These are phyloP conservation scores for Pseudozyma hubeiensis DNA, from an alignment of 1,284 basidiomycete species.

Conservation along the genomic window DNA sequence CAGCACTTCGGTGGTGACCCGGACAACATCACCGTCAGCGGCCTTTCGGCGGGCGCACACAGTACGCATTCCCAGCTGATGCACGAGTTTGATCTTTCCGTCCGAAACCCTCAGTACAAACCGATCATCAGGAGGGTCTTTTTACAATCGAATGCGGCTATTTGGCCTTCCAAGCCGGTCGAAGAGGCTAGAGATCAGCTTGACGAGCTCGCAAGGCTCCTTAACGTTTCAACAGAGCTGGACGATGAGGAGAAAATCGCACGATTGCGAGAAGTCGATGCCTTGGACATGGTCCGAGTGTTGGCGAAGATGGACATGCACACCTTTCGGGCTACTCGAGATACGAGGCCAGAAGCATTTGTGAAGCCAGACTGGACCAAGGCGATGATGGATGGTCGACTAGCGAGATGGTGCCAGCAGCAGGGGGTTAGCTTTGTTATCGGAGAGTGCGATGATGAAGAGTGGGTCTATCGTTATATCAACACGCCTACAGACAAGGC, in stretches of 20 bases:
- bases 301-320: conserved; percentile 43
- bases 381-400: conserved; percentile 40
- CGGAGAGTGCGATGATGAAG: conserved; percentile 47
- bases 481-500: conserved; percentile 33
- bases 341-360: conserved; percentile 24
- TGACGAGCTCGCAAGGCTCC: conserved; percentile 28
- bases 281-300: conserved; percentile 13
- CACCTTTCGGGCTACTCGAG: conserved; percentile 48
- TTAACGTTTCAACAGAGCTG: conserved; percentile 11
- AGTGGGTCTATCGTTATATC: conserved; percentile 45
- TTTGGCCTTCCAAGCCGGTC: conserved; percentile 43
- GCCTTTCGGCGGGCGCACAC: conserved; percentile 66
- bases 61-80: conserved; percentile 66
- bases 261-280: conserved; percentile 25
- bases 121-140: conserved; percentile 44
- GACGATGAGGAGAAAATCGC: conserved; percentile 29
- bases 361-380: conserved; percentile 38
- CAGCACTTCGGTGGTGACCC: conserved; percentile 63
- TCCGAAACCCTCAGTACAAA: conserved; percentile 15
- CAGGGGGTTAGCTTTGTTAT: conserved; percentile 29
- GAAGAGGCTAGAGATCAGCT: conserved; percentile 37
- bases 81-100: conserved; percentile 55
- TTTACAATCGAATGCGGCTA: conserved; percentile 46
- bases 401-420: conserved; percentile 41
- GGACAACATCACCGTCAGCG: conserved; percentile 63